Percentiles rank a stretch among this genome's conserved stretches.
Conservation (phyloP, 768 basidiomycete species). For the Nidularia pulvinata region DNA sequence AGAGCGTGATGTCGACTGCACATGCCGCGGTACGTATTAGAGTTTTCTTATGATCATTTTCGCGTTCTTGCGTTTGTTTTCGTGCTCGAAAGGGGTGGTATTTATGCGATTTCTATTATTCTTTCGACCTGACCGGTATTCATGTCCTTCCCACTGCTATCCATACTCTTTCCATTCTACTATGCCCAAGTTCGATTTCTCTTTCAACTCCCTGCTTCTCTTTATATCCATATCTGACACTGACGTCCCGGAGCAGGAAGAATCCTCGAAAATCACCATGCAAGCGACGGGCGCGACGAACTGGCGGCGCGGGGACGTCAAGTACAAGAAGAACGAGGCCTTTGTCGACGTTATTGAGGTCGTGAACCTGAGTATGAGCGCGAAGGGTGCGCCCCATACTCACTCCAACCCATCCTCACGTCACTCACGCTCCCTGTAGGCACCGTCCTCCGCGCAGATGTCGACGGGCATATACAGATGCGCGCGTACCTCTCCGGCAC, state of each 20-base stretch:
- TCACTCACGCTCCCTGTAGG: constrained; percentile 39
- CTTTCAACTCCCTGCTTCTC: no score
- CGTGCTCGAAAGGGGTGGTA: no score
- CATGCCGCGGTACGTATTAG: constrained; percentile 67
- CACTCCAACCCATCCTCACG: neutral
- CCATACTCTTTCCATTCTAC: no score
- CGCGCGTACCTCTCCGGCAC: constrained; percentile 95
- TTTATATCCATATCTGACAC: no score
- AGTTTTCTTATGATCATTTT: no score
- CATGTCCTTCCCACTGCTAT: no score
- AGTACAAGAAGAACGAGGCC: constrained; percentile 99
- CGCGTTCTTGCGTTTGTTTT: no score
- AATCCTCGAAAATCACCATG: constrained; percentile 94
- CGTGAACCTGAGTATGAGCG: constrained; percentile 96
- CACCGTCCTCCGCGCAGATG: constrained; percentile 90
- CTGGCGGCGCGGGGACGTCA: constrained; percentile 95
- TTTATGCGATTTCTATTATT: no score
- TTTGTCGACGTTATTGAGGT: constrained; percentile 99
- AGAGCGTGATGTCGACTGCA: constrained; percentile 88
- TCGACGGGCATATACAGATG: constrained; percentile 98
- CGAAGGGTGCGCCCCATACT: constrained; percentile 65
- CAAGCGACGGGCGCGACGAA: constrained; percentile 98
- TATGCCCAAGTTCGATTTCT: no score
- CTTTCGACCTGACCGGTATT: no score
- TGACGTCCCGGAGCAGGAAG: constrained; percentile 59